A percentile compares a stretch with the other conserved stretches of the same genome.
Evolutionary conservation across 192 early-diverging fungal species (phyloP).

Genomic region (Backusella luteola): DNA sequence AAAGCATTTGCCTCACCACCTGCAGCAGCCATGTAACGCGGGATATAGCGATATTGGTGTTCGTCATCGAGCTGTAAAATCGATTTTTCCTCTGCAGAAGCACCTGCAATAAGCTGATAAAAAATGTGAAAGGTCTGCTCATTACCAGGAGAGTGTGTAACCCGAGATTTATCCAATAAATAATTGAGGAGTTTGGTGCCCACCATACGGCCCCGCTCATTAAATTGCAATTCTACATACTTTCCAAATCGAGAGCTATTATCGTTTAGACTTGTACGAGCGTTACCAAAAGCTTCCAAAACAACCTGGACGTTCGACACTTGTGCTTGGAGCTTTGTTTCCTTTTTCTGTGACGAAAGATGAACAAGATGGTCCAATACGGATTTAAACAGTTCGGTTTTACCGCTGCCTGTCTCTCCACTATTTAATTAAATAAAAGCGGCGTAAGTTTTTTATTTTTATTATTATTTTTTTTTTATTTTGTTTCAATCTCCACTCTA

Average conservation of each 20-base stretch:
- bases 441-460: neutral
- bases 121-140: slow-evolving; percentile 95
- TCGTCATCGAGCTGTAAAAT: slow-evolving; percentile 71
- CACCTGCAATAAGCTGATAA: slow-evolving; percentile 92
- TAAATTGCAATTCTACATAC: slow-evolving; percentile 90
- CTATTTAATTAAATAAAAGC: slow-evolving; percentile 39
- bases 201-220: slow-evolving; percentile 85
- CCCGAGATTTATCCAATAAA: slow-evolving; percentile 82
- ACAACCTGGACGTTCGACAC: slow-evolving; percentile 69
- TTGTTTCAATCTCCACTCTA: neutral
- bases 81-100: slow-evolving; percentile 70
- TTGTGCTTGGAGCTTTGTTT: slow-evolving; percentile 66
- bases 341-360: slow-evolving; percentile 70
- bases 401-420: slow-evolving; percentile 89
- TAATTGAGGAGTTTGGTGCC: slow-evolving; percentile 88
- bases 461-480: neutral
- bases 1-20: slow-evolving; percentile 64
- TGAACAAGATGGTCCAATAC: slow-evolving; percentile 66
- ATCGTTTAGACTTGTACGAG: slow-evolving; percentile 68
- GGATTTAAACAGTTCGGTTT: slow-evolving; percentile 73
- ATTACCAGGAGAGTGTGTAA: slow-evolving; percentile 56
- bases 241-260: slow-evolving; percentile 85
- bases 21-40: slow-evolving; percentile 52
- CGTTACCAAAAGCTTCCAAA: slow-evolving; percentile 88
- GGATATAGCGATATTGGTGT: slow-evolving; percentile 52